Conservation (phyloP, 441 rosid species). For the Populus hybrid region DNA sequence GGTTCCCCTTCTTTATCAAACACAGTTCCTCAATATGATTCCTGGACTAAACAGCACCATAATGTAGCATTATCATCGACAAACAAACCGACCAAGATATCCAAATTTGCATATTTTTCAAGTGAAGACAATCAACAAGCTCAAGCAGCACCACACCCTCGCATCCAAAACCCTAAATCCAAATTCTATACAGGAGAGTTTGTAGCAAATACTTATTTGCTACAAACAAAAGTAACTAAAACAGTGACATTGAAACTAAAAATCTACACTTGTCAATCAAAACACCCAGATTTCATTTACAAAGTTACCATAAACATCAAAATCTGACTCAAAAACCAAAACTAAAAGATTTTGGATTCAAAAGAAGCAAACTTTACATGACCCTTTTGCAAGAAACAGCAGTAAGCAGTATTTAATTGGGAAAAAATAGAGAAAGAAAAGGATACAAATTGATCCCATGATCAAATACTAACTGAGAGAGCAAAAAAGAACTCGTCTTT, state of each 20-base stretch:
- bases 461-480: not conserved
- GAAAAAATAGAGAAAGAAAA: no score
- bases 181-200: not conserved
- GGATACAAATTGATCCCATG: not conserved
- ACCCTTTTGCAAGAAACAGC: not conserved
- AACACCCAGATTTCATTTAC: not conserved
- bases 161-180: constrained; percentile 23
- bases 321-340: not conserved
- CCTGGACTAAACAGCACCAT: not conserved
- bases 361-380: not conserved
- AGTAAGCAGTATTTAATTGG: not conserved
- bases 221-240: not conserved
- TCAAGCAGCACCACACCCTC: constrained; percentile 4
- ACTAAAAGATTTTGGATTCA: not conserved
- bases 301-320: not conserved
- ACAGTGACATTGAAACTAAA: not conserved
- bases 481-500: not conserved
- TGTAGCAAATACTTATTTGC: not conserved
- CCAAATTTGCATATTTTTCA: constrained; percentile 5
- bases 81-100: not conserved
- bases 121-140: constrained; percentile 10
- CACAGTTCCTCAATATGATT: not conserved
- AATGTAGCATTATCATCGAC: not conserved
- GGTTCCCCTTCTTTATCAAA: constrained; percentile 4
- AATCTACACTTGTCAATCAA: not conserved